Conservation (phyloP, 345 rosid genomes). For the Cardamine occulta region DNA sequence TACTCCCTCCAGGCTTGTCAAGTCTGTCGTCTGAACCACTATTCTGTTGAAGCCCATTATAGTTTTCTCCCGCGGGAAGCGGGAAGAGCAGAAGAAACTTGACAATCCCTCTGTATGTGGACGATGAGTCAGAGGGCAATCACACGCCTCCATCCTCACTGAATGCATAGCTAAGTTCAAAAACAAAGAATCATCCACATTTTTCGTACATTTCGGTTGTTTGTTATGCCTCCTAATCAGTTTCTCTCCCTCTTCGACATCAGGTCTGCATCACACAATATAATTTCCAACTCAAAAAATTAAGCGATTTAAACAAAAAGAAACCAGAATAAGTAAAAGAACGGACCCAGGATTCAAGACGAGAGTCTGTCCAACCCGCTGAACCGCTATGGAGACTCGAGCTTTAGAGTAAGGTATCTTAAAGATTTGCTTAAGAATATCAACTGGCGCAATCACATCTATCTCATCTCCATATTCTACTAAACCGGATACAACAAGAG, state of each 20-base stretch:
- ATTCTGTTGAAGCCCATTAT: conserved; percentile 52
- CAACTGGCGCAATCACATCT: conserved; percentile 88
- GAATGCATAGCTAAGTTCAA: conserved; percentile 98
- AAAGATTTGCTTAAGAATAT: conserved; percentile 91
- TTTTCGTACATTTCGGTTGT: conserved; percentile 72
- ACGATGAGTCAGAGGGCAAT: conserved; percentile 77
- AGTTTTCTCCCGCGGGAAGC: conserved; percentile 58
- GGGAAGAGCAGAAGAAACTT: conserved; percentile 65
- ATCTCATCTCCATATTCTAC: conserved; percentile 95
- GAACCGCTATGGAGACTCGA: conserved; percentile 89
- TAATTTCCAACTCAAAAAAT: not conserved
- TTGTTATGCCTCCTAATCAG: conserved; percentile 71
- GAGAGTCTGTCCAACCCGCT: conserved; percentile 89
- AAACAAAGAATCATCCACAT: conserved; percentile 72
- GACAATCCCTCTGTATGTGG: conserved; percentile 53
- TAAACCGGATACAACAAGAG: conserved; percentile 93
- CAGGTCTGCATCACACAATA: conserved; percentile 64
- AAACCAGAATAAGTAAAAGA: not conserved
- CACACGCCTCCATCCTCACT: conserved; percentile 98
- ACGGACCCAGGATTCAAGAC: conserved; percentile 84
- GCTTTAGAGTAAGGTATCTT: conserved; percentile 96
- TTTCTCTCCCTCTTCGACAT: conserved; percentile 90
- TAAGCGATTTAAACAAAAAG: not conserved
- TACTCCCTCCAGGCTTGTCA: conserved; percentile 46
- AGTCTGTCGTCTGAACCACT: conserved; percentile 50